Conservation (phyloP, 2,329 filamentous ascomycete genomes). For the Fusarium brachygibbosum region DNA sequence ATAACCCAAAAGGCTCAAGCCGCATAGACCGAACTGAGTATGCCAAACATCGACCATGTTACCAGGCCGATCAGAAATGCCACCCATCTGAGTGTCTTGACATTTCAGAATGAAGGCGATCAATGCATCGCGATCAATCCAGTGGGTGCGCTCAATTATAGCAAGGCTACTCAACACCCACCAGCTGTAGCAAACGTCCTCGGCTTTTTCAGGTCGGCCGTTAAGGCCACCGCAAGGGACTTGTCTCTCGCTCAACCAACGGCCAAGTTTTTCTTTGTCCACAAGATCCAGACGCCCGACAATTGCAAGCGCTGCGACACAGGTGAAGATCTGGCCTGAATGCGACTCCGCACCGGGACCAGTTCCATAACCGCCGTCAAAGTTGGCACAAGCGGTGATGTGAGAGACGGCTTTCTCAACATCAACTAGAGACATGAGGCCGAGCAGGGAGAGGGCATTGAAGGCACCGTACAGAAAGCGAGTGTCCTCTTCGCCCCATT, state of each 20-base stretch:
- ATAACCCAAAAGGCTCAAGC: constrained; percentile 85
- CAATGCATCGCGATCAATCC: constrained; percentile 90
- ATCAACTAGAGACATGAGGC: constrained; percentile 79
- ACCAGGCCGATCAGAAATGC: constrained; percentile 89
- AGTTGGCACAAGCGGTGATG: constrained; percentile 86
- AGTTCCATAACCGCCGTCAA: constrained; percentile 94
- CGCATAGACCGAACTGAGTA: constrained; percentile 89
- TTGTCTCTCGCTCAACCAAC: constrained; percentile 95
- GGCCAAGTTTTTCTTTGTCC: constrained; percentile 83
- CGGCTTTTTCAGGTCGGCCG: constrained; percentile 92
- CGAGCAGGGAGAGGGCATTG: constrained; percentile 88
- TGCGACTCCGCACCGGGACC: constrained; percentile 93
- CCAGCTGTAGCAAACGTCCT: constrained; percentile 99
- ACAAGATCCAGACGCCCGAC: constrained; percentile 85
- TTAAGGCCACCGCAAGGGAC: constrained; percentile 90
- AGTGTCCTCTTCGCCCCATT: constrained; percentile 97
- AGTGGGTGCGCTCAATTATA: constrained; percentile 89
- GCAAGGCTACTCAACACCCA: constrained; percentile 95
- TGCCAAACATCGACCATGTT: constrained; percentile 99
- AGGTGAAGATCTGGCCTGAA: constrained; percentile 95
- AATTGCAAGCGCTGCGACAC: constrained; percentile 87
- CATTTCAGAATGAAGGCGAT: constrained; percentile 86
- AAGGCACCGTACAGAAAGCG: constrained; percentile 93
- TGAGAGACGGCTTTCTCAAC: constrained; percentile 84
- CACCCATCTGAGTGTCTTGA: constrained; percentile 87